Evolutionary conservation across 2,329 filamentous ascomycete genomes (phyloP).

Genomic region (Botrytis hyacinthi): DNA sequence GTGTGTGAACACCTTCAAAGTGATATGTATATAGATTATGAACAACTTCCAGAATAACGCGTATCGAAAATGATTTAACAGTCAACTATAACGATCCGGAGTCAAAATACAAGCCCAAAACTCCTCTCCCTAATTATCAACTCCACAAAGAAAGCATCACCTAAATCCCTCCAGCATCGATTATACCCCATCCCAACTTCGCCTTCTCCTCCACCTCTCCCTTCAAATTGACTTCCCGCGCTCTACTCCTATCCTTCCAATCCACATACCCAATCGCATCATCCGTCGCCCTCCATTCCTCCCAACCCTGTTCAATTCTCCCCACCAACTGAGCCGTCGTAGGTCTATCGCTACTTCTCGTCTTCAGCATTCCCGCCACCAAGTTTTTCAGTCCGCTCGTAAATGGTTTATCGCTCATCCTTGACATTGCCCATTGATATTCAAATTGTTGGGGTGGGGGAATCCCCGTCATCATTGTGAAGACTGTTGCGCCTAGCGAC

Average conservation of each 20-base stretch:
- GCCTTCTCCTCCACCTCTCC: slow-evolving; percentile 2
- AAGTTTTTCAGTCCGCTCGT: slow-evolving; percentile 29
- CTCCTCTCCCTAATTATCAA: too few relatives aligned
- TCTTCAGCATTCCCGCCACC: slow-evolving; percentile 30
- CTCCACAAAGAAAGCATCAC: neutral
- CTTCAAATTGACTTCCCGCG: neutral
- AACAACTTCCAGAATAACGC: neutral
- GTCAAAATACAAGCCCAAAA: neutral
- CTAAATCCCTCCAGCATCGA: neutral
- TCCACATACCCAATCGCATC: slow-evolving; percentile 31
- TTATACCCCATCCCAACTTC: slow-evolving; percentile 1
- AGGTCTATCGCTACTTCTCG: slow-evolving; percentile 26
- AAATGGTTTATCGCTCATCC: slow-evolving; percentile 32
- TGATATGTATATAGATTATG: neutral
- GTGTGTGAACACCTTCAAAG: too few relatives aligned
- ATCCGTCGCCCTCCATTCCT: slow-evolving; percentile 31
- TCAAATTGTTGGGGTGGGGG: slow-evolving; percentile 31
- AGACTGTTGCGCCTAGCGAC: slow-evolving; percentile 35
- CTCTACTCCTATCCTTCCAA: slow-evolving; percentile 12
- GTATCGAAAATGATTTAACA: fast-evolving
- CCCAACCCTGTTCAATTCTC: slow-evolving; percentile 28
- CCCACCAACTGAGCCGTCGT: slow-evolving; percentile 26
- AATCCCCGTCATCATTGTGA: slow-evolving; percentile 37
- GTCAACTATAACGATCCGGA: neutral
- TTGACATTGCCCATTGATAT: slow-evolving; percentile 33